phyloP scores from a whole-genome alignment of 2,329 filamentous ascomycete species.

The Trichoderma atrobrunneum region DNA sequence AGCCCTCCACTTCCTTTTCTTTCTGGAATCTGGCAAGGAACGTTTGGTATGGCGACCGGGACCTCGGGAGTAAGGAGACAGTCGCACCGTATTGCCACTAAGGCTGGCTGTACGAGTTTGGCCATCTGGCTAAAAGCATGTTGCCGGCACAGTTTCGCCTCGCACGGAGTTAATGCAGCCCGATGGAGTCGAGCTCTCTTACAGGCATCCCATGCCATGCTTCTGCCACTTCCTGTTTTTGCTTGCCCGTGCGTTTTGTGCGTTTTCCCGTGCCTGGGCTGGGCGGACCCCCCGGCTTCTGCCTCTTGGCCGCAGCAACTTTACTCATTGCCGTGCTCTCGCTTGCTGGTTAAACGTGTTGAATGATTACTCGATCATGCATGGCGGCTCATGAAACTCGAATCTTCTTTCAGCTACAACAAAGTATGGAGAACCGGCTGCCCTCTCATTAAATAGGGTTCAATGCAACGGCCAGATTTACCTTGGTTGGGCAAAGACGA shows the following conservation, averaged over 20 bases:
- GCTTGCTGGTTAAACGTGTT: neutral
- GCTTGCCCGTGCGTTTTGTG: neutral
- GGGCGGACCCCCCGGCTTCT: neutral
- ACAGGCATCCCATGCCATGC: conserved; percentile 5
- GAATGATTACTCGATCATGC: neutral
- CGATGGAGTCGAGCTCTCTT: conserved; percentile 3
- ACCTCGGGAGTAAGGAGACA: neutral
- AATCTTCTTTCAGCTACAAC: neutral
- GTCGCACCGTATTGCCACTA: neutral
- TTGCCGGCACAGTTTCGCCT: conserved; percentile 8
- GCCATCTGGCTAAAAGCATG: neutral
- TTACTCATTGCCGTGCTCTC: neutral
- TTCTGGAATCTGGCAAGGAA: conserved; percentile 16
- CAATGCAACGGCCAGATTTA: conserved; percentile 3
- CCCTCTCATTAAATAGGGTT: conserved; percentile 15
- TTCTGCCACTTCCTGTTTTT: neutral
- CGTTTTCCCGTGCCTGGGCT: neutral
- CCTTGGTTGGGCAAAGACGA: conserved; percentile 12
- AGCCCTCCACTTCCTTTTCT: conserved; percentile 3
- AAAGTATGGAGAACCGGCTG: neutral
- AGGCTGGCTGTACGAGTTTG: neutral
- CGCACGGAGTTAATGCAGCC: conserved; percentile 13
- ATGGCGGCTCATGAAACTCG: neutral
- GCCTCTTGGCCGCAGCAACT: neutral
- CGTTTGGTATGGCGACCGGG: conserved; percentile 1